Evolutionary conservation across 495 filamentous ascomycete genomes (phyloP), one percentile per base, ranked within the genome.

Genomic region (Podospora pseudopauciseta): DNA sequence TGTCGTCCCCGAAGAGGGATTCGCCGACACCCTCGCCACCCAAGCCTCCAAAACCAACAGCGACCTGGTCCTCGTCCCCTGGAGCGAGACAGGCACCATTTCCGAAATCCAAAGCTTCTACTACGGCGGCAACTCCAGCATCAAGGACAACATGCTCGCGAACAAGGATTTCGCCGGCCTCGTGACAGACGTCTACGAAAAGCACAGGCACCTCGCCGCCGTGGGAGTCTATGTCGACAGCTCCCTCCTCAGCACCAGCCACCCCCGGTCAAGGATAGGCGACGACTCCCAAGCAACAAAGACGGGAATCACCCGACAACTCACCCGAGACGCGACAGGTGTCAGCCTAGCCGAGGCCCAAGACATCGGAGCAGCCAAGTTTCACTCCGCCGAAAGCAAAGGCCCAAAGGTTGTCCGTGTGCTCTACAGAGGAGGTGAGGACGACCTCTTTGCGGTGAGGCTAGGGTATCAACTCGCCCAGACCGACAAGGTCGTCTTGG

Each of bases 11-110:
- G 90, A 92, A 68, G 79, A 84, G 19, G 88, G 87, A 0, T 97
- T 89, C 74, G 90, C 92, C 0, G 90, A 93, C 63, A 87, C 88
- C 2, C 81, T 97, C 16, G 82, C 85, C 20, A 82, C 78, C 11
- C 86, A 88, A 66, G 91, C 91, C 27, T 80, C 82, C 5, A 86
- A 91, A 39, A 83, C 86, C 18, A 80, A 80, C 6, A 88, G 90
- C 0, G 92, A 97, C 70, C 84, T 97, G 20, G 83, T 96, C 5
- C 80, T 97, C 5, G 83, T 97, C 28, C 93, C 94, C 4, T 97
- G 94, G 93, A 92, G 88, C 74, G 92, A 94, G 67, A 88, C 86
- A 7, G 91, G 90, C 13, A 85, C 81, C 61, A 84, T 91, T 66
- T 83, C 82, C 20, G 92, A 96, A 63, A 71, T 78, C 20, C 77